phyloP scores from a whole-genome alignment of 148 eudicot species.

The Camellia sinensis region DNA sequence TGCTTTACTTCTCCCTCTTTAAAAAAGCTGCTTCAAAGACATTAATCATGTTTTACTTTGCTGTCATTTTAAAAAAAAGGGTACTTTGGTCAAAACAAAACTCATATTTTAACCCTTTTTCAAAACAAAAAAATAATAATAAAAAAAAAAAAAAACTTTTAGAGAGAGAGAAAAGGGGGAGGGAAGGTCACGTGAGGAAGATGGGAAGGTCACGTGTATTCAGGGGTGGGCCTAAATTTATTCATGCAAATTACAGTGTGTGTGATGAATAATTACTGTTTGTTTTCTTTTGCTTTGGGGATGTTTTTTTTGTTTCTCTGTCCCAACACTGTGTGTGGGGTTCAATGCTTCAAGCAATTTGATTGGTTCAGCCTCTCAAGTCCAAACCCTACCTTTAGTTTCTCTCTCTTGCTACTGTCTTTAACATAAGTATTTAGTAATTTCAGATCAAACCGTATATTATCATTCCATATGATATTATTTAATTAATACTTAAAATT shows the following conservation, averaged over 20 bases:
- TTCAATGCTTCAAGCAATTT: constrained; percentile 11
- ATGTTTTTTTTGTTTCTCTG: constrained; percentile 10
- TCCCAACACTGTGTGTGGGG: constrained; percentile 10
- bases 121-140: no score
- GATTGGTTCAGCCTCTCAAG: constrained; percentile 12
- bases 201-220: constrained; percentile 22
- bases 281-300: constrained; percentile 15
- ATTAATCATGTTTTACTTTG: constrained; percentile 20
- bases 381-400: constrained; percentile 3
- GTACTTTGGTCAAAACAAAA: constrained; percentile 16
- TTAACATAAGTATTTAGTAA: no score
- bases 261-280: constrained; percentile 9
- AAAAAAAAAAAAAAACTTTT: background rate
- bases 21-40: constrained; percentile 17
- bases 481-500: no score
- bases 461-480: no score
- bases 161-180: background rate
- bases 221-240: background rate
- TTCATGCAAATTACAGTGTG: constrained; percentile 23
- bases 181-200: constrained; percentile 26
- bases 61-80: background rate
- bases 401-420: background rate
- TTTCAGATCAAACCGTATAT: no score
- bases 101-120: constrained; percentile 12
- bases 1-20: constrained; percentile 14